These are phyloP conservation scores for Agaricus sinodeliciosus DNA, from an alignment of 768 basidiomycete genomes.

Conservation along the genomic window DNA sequence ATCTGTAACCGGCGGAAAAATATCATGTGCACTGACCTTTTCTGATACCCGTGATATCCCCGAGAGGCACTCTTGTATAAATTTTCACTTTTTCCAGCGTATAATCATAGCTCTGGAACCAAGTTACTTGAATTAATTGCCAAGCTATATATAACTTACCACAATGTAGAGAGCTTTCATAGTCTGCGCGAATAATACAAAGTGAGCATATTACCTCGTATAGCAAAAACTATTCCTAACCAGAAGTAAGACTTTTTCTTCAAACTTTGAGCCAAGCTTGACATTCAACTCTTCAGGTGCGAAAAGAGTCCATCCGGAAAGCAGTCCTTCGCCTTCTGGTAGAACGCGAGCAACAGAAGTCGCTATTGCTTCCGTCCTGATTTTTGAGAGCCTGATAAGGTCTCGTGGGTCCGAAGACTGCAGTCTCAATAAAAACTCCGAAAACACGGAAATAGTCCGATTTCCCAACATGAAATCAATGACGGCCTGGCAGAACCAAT, in stretches of 20 bases:
- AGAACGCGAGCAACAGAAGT: slow-evolving; percentile 77
- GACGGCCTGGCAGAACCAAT: slow-evolving; percentile 96
- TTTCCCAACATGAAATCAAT: slow-evolving; percentile 90
- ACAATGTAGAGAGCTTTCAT: slow-evolving; percentile 67
- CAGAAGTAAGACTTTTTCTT: slow-evolving; percentile 89
- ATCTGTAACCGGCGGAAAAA: not conserved
- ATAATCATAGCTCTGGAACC: slow-evolving; percentile 82
- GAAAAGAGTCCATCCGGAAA: slow-evolving; percentile 90
- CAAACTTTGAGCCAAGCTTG: slow-evolving; percentile 72
- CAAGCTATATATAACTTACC: slow-evolving; percentile 34
- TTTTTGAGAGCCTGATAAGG: slow-evolving; percentile 79
- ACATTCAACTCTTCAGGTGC: slow-evolving; percentile 72
- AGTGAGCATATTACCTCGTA: not conserved
- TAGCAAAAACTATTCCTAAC: slow-evolving; percentile 37
- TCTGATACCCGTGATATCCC: slow-evolving; percentile 67
- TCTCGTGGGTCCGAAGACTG: slow-evolving; percentile 91
- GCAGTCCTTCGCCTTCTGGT: slow-evolving; percentile 65
- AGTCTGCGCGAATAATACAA: slow-evolving; percentile 19
- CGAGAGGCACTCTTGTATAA: slow-evolving; percentile 85
- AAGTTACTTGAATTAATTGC: not conserved
- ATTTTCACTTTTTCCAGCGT: slow-evolving; percentile 85
- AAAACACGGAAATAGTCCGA: slow-evolving; percentile 81
- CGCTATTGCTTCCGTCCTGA: slow-evolving; percentile 89
- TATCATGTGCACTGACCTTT: slow-evolving; percentile 47
- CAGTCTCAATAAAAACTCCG: slow-evolving; percentile 86